Conservation (phyloP, 2,329 filamentous ascomycete genomes). For the Pseudogymnoascus verrucosus region DNA sequence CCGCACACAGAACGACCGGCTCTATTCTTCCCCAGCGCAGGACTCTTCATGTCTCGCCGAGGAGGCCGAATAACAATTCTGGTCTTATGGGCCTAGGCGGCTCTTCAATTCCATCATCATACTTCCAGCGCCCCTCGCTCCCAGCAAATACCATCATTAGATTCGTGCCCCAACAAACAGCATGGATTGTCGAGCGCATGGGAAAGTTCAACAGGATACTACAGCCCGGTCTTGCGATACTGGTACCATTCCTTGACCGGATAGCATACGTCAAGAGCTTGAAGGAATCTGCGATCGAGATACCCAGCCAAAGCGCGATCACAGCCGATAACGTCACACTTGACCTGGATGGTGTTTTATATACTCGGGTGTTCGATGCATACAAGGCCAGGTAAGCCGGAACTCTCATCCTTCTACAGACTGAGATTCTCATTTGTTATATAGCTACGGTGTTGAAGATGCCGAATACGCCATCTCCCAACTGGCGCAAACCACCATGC, state of each 20-base stretch:
- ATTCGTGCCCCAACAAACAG: constrained; percentile 98
- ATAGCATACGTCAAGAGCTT: constrained; percentile 97
- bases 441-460: constrained; percentile 93
- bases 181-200: constrained; percentile 99
- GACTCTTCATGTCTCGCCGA: constrained; percentile 22
- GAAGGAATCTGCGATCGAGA: constrained; percentile 94
- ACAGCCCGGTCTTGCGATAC: constrained; percentile 79
- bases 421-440: background rate
- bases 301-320: constrained; percentile 94
- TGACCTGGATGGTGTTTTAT: constrained; percentile 90
- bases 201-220: constrained; percentile 93
- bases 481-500: constrained; percentile 97
- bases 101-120: constrained; percentile 53
- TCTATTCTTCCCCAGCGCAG: constrained; percentile 18
- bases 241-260: constrained; percentile 85
- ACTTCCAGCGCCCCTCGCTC: constrained; percentile 67
- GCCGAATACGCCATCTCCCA: constrained; percentile 98
- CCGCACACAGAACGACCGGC: background rate
- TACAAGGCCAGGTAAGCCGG: constrained; percentile 80
- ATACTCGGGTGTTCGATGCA: constrained; percentile 92
- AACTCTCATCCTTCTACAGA: background rate
- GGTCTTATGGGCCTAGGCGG: constrained; percentile 25
- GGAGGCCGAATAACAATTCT: constrained; percentile 21
- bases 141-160: constrained; percentile 92
- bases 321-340: constrained; percentile 97